A percentile compares a stretch with the other conserved stretches of the same genome.
Conservation (phyloP, 768 basidiomycete species). For the Phanerochaete sordida region DNA sequence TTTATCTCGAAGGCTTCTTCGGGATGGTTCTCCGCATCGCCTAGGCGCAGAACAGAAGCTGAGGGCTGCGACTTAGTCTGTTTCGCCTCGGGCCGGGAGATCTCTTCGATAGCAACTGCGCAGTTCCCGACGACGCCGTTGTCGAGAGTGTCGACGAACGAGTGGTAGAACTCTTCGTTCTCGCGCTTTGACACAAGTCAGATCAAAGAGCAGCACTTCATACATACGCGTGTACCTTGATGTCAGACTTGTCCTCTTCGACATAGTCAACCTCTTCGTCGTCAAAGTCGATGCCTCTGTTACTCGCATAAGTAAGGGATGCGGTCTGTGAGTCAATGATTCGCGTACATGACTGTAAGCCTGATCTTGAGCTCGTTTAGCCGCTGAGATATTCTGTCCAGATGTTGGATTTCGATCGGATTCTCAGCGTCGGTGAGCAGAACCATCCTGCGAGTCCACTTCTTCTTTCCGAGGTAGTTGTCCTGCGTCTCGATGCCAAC, state of each 20-base stretch:
- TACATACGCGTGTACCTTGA: slow-evolving; percentile 55
- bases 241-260: slow-evolving; percentile 64
- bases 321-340: neutral
- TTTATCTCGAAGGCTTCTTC: slow-evolving; percentile 74
- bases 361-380: slow-evolving; percentile 57
- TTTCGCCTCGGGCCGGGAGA: slow-evolving; percentile 60
- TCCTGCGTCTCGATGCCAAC: slow-evolving; percentile 83
- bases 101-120: slow-evolving; percentile 60
- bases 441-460: slow-evolving; percentile 82
- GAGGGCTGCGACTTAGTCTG: slow-evolving; percentile 62
- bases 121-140: slow-evolving; percentile 61
- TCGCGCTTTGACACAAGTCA: slow-evolving; percentile 41
- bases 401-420: slow-evolving; percentile 69
- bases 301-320: neutral
- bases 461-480: slow-evolving; percentile 61
- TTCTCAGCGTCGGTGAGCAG: slow-evolving; percentile 85
- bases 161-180: slow-evolving; percentile 74
- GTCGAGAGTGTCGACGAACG: slow-evolving; percentile 35
- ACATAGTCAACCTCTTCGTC: slow-evolving; percentile 61
- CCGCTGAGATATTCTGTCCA: slow-evolving; percentile 64
- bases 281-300: slow-evolving; percentile 87
- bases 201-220: neutral
- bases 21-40: slow-evolving; percentile 61
- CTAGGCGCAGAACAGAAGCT: slow-evolving; percentile 70
- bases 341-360: slow-evolving; percentile 68